Percentiles rank a stretch among this genome's conserved stretches.
Conservation (phyloP, 495 filamentous ascomycete genomes). For the Rusavskia elegans region DNA sequence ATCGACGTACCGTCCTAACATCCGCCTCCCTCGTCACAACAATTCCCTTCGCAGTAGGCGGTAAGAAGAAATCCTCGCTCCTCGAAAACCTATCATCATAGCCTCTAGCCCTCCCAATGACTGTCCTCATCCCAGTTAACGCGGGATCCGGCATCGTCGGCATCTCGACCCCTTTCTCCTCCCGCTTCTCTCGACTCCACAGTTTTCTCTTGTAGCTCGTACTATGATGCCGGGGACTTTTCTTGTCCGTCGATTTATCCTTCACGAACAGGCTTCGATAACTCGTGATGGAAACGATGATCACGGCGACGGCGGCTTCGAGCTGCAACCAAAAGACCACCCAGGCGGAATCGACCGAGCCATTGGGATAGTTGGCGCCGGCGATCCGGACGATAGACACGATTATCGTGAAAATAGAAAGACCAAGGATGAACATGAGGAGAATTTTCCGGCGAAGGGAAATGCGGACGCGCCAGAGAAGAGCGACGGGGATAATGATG, state of each 20-base stretch:
- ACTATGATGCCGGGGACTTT: not conserved
- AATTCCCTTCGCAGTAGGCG: not conserved
- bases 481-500: slow-evolving; percentile 8
- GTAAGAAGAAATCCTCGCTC: not conserved
- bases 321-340: slow-evolving; percentile 9
- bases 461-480: slow-evolving; percentile 11
- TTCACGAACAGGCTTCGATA: not conserved
- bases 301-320: slow-evolving; percentile 10
- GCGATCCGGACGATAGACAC: slow-evolving; percentile 8
- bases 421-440: slow-evolving; percentile 8
- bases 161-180: not conserved
- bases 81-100: not conserved
- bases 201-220: not conserved
- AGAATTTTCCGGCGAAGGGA: slow-evolving; percentile 4
- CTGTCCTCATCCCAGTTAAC: not conserved
- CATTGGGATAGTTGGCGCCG: slow-evolving; percentile 2
- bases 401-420: slow-evolving; percentile 11
- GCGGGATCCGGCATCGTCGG: not conserved
- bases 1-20: not conserved
- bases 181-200: not conserved
- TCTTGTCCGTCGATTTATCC: not conserved
- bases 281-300: not conserved
- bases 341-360: slow-evolving; percentile 9
- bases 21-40: not conserved
- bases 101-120: not conserved